Percentiles rank a stretch among this genome's conserved stretches.
Conservation (phyloP, 345 rosid species). For the Eutrema yunnanense region DNA sequence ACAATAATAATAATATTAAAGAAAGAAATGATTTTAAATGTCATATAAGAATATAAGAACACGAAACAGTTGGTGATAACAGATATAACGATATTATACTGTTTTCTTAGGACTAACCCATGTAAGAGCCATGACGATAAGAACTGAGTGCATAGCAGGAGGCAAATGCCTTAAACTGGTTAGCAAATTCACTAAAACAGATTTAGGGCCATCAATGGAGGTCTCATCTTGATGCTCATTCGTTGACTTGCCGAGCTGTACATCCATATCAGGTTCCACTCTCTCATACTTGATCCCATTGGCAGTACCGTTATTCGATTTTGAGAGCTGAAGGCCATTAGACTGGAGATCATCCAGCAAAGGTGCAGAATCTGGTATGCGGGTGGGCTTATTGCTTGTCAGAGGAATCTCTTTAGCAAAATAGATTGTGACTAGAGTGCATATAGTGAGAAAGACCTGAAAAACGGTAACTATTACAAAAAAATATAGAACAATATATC, state of each 20-base stretch:
- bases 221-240: slow-evolving; percentile 42
- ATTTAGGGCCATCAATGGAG: slow-evolving; percentile 78
- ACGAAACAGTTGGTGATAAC: neutral
- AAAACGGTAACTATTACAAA: neutral
- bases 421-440: slow-evolving; percentile 78
- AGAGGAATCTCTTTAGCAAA: slow-evolving; percentile 88
- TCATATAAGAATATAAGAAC: neutral
- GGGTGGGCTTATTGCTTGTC: slow-evolving; percentile 33
- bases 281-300: slow-evolving; percentile 33
- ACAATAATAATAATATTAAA: neutral
- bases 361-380: slow-evolving; percentile 74
- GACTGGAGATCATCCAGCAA: slow-evolving; percentile 51
- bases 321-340: slow-evolving; percentile 44
- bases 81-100: neutral
- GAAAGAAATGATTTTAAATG: no score
- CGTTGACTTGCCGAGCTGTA: slow-evolving; percentile 33
- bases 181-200: slow-evolving; percentile 80
- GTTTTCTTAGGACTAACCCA: slow-evolving; percentile 56
- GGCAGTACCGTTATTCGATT: slow-evolving; percentile 35
- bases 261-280: slow-evolving; percentile 35
- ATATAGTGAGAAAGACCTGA: slow-evolving; percentile 82
- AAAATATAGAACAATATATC: neutral
- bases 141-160: slow-evolving; percentile 89
- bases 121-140: slow-evolving; percentile 88
- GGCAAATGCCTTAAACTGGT: slow-evolving; percentile 95